These are phyloP conservation scores for Diutina mesorugosa DNA, from an alignment of 1,139 yeast species.

Conservation along the genomic window DNA sequence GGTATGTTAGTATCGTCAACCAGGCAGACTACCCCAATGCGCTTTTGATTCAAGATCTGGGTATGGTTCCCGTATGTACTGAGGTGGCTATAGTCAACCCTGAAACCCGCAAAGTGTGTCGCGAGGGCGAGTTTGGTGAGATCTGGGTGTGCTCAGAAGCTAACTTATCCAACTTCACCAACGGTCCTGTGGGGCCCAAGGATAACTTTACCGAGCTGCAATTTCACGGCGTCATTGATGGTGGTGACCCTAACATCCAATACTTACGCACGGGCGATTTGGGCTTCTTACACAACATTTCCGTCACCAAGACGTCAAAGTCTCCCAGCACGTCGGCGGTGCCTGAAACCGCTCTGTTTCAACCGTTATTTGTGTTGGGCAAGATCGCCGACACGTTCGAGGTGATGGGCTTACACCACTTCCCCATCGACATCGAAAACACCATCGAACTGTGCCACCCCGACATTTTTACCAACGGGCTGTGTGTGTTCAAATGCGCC, in stretches of 20 bases:
- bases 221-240: constrained; percentile 42
- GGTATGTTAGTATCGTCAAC: constrained; percentile 69
- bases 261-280: constrained; percentile 88
- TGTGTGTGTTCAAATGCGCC: constrained; percentile 72
- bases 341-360: constrained; percentile 33
- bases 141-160: constrained; percentile 94
- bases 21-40: constrained; percentile 58
- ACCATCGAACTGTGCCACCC: constrained; percentile 60
- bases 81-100: constrained; percentile 94
- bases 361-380: constrained; percentile 78
- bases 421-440: constrained; percentile 72
- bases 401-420: constrained; percentile 81
- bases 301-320: constrained; percentile 25
- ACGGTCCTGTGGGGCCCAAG: constrained; percentile 37
- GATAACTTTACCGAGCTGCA: constrained; percentile 29
- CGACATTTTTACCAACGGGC: constrained; percentile 43
- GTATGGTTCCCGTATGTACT: constrained; percentile 91
- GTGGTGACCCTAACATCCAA: constrained; percentile 48
- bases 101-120: constrained; percentile 67
- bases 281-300: constrained; percentile 76
- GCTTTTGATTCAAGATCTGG: constrained; percentile 80
- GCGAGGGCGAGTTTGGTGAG: constrained; percentile 93
- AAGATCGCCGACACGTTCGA: constrained; percentile 83
- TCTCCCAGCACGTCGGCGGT: constrained; percentile 21
- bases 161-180: constrained; percentile 50